Evolutionary conservation across 768 basidiomycete species (phyloP).

Genomic region (Macrolepiota albuminosa): DNA sequence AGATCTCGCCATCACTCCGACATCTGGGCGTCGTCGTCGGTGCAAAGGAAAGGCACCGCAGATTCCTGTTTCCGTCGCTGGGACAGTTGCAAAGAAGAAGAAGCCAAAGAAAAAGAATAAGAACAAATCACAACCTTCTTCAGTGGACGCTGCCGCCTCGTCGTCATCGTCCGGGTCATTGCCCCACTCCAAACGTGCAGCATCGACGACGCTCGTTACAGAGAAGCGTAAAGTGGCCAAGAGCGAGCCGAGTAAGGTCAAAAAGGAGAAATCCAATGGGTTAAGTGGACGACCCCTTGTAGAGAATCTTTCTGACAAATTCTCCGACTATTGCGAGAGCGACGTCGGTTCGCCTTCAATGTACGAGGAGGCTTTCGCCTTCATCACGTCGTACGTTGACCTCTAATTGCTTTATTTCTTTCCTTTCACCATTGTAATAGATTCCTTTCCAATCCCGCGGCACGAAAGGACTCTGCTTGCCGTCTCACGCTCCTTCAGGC

Average conservation of each 20-base stretch:
- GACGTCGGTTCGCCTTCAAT: conserved; percentile 26
- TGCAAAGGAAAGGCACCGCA: background rate
- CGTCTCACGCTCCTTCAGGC: conserved; percentile 66
- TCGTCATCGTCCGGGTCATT: conserved; percentile 9
- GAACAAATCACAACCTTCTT: conserved; percentile 12
- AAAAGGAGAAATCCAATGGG: conserved; percentile 12
- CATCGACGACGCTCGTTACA: background rate
- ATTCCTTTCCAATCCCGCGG: conserved; percentile 48
- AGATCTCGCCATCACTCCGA: conserved; percentile 4
- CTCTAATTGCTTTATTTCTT: background rate
- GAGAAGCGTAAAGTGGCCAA: background rate
- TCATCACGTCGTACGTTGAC: conserved; percentile 55
- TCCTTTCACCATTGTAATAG: conserved; percentile 22
- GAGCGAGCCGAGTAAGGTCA: background rate
- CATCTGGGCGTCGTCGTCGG: background rate
- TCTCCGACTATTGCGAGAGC: conserved; percentile 30
- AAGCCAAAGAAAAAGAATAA: conserved; percentile 8
- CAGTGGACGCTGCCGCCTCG: conserved; percentile 5
- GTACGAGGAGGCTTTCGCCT: conserved; percentile 56
- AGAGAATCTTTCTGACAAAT: conserved; percentile 46
- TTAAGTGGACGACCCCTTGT: conserved; percentile 40
- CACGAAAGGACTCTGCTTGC: conserved; percentile 35
- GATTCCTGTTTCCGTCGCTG: background rate
- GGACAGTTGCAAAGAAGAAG: conserved; percentile 2
- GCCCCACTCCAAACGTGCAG: background rate